A percentile compares a stretch with the other conserved stretches of the same genome.
Evolutionary conservation across 306 rosid species (phyloP).

Genomic region (Lathyrus tuberosus): DNA sequence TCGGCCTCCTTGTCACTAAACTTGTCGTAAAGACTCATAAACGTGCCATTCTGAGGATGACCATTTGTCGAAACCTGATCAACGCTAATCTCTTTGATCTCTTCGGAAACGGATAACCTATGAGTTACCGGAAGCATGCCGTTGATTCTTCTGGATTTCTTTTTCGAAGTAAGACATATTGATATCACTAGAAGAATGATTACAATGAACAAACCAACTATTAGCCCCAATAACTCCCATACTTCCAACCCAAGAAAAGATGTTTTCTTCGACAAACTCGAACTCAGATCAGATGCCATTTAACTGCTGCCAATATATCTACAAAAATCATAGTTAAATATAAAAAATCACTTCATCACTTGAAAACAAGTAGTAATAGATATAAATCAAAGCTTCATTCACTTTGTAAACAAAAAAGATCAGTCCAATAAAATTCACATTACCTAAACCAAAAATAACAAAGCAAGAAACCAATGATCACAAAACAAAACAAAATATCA

Average conservation of each 20-base stretch:
- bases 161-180: constrained; percentile 72
- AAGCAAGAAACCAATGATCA: constrained; percentile 27
- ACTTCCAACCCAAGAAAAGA: constrained; percentile 73
- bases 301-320: constrained; percentile 42
- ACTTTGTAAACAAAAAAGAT: constrained; percentile 17
- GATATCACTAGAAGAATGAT: constrained; percentile 73
- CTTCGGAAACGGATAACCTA: constrained; percentile 67
- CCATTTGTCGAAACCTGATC: constrained; percentile 74
- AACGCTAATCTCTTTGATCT: constrained; percentile 82
- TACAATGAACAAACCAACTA: constrained; percentile 70
- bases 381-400: constrained; percentile 17
- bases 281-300: constrained; percentile 76
- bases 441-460: constrained; percentile 7
- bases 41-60: constrained; percentile 44
- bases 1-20: constrained; percentile 67
- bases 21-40: constrained; percentile 58
- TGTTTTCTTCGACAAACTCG: constrained; percentile 70
- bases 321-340: constrained; percentile 40
- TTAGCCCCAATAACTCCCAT: constrained; percentile 78
- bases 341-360: constrained; percentile 32
- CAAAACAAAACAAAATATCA: not conserved
- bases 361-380: too few relatives aligned
- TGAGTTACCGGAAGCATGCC: constrained; percentile 64
- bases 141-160: constrained; percentile 70
- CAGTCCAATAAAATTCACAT: constrained; percentile 21